Conservation (phyloP, 108 stramenopile genomes). For the Poteriospumella lacustris region DNA sequence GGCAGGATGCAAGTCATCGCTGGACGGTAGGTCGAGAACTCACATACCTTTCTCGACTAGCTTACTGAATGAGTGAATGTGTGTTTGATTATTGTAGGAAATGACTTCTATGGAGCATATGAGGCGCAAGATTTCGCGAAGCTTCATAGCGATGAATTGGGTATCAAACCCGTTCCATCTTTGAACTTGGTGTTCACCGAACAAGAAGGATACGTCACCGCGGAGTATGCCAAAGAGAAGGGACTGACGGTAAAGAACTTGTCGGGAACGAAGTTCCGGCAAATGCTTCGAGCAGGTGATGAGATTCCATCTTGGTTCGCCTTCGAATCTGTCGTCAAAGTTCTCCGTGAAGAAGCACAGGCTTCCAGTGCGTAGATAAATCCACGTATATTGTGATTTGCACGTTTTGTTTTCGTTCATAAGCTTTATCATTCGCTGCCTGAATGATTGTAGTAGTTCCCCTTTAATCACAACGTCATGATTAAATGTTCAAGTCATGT, state of each 20-base stretch:
- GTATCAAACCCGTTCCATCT: constrained; percentile 82
- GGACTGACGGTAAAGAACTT: constrained; percentile 76
- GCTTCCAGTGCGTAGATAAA: too few relatives aligned
- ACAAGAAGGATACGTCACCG: constrained; percentile 79
- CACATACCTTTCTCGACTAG: background rate
- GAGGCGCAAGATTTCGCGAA: constrained; percentile 94
- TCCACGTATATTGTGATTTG: too few relatives aligned
- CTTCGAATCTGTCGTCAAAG: constrained; percentile 89
- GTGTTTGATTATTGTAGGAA: constrained; percentile 29
- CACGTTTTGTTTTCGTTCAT: too few relatives aligned
- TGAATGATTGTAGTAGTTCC: too few relatives aligned
- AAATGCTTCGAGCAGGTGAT: constrained; percentile 95
- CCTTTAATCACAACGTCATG: too few relatives aligned
- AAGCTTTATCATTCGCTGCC: too few relatives aligned
- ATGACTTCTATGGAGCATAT: constrained; percentile 98
- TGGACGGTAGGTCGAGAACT: constrained; percentile 60
- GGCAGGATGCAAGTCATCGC: constrained; percentile 92
- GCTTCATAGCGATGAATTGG: constrained; percentile 72
- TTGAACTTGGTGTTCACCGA: constrained; percentile 76
- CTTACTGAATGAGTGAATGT: background rate
- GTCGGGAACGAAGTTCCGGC: constrained; percentile 96
- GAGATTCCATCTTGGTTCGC: constrained; percentile 99
- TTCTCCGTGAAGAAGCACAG: constrained; percentile 65
- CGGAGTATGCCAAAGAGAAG: constrained; percentile 86
- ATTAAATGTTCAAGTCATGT: too few relatives aligned